Base-by-base conservation (phyloP, 306 rosid genomes). In the Rubus parviflorus region DNA sequence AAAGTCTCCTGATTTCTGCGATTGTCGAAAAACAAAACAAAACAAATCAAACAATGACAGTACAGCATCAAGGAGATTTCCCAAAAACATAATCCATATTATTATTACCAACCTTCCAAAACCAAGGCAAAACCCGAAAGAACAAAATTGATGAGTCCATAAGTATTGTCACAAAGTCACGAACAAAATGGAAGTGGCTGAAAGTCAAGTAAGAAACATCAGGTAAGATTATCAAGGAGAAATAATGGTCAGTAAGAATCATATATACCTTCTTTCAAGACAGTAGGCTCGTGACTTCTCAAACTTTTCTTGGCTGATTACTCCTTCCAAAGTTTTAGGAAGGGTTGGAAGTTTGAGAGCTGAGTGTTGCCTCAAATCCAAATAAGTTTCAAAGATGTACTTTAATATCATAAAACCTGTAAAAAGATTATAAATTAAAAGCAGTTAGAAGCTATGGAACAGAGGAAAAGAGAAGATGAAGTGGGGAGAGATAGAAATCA, bases 121-220 rank as follows among this genome's bases (percentile, higher is more conserved):
- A 82, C 97, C 95, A 95, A 79, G 98, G 98, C 85, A 95, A 83
- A 54, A 90, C 86, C 54, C 96, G 86, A 68, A 76, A 89, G 78
- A 85, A 88, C 84, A 95, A 86, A 79, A 95, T 89, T 75, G 97
- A 79, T 62, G 96, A 90, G 74, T 90, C 96, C 89, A 90, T 89
- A 86, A 92, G 73, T 70, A 95, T 95, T 56, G 97, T 87, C 75
- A 95, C 97, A 51, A 92, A 88, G 86, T 87, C 97, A 6, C 92
- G 98, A 87, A 92, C 71, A 82, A 95, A 95, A 87, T 89, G 97
- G 75, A 95, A 95, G 85, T 85, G 73, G 87, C 98, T 95, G 97
- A 64, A 81, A 83, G 74, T 23, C 60, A 77, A 75, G 23, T 85
- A 74, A 75, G 48, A 71, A 14, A 15, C 61, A 73, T 62, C 47